Evolutionary conservation across 768 basidiomycete species (phyloP).

Genomic region (Leccinum longicurvipes): DNA sequence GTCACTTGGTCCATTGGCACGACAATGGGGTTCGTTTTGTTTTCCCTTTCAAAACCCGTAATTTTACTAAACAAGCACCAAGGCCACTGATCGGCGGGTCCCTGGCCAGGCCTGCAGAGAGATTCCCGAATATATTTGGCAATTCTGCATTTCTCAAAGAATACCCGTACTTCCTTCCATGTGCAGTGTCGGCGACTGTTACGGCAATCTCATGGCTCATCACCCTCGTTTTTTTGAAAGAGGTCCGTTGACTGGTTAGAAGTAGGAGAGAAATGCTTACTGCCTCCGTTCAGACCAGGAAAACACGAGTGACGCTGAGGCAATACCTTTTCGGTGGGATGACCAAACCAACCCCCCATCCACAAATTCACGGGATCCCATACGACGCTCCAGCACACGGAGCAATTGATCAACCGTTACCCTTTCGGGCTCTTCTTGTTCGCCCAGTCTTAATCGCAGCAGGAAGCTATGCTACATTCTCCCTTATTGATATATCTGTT

Average conservation of each 20-base stretch:
- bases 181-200: constrained; percentile 58
- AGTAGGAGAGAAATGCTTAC: not conserved
- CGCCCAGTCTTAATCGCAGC: constrained; percentile 54
- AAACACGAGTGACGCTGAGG: constrained; percentile 7
- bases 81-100: constrained; percentile 70
- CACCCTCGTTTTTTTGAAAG: constrained; percentile 51
- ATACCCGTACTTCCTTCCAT: constrained; percentile 75
- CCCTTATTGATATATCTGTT: constrained; percentile 62
- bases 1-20: constrained; percentile 41
- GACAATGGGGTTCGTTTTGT: constrained; percentile 39
- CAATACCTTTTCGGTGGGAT: constrained; percentile 18
- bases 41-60: not conserved
- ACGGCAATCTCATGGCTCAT: constrained; percentile 49
- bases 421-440: constrained; percentile 47
- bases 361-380: not conserved
- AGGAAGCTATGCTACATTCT: constrained; percentile 56
- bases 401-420: constrained; percentile 29
- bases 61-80: constrained; percentile 1
- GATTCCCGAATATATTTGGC: constrained; percentile 61
- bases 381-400: not conserved
- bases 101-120: constrained; percentile 61
- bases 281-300: constrained; percentile 11
- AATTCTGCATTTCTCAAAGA: constrained; percentile 50
- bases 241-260: constrained; percentile 32
- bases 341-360: not conserved